phyloP scores from a whole-genome alignment of 129 eudicot genomes.

The Helianthus annuus region DNA sequence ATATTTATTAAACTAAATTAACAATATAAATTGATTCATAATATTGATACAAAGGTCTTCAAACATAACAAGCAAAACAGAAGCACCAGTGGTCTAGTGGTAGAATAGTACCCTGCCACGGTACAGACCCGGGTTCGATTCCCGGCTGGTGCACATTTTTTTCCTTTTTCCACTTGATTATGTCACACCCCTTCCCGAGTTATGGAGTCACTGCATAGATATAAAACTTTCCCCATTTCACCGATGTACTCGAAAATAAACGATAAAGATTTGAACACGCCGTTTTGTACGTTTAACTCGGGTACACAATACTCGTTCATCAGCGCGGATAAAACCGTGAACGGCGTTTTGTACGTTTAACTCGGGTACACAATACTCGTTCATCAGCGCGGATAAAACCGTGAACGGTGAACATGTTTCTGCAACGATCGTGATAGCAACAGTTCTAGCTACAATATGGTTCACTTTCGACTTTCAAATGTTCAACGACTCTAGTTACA shows the following conservation, averaged over 20 bases:
- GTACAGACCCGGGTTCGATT: constrained; percentile 99
- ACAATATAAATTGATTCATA: no score
- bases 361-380: constrained; percentile 94
- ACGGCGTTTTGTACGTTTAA: no score
- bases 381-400: constrained; percentile 90
- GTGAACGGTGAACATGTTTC: constrained; percentile 96
- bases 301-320: constrained; percentile 98
- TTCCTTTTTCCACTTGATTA: not conserved
- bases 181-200: no score
- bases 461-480: constrained; percentile 91
- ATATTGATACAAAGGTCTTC: no score
- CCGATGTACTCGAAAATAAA: no score
- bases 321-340: constrained; percentile 85
- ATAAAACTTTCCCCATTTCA: no score
- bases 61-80: not conserved
- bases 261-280: no score
- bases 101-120: constrained; percentile 99
- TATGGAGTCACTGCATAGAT: no score
- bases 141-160: constrained; percentile 84
- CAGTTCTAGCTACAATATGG: constrained; percentile 23
- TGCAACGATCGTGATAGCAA: constrained; percentile 90
- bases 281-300: no score
- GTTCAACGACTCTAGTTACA: constrained; percentile 85
- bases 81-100: constrained; percentile 98
- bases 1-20: no score